phyloP scores from a whole-genome alignment of 768 basidiomycete species.

The Rossbeevera mucosa region DNA sequence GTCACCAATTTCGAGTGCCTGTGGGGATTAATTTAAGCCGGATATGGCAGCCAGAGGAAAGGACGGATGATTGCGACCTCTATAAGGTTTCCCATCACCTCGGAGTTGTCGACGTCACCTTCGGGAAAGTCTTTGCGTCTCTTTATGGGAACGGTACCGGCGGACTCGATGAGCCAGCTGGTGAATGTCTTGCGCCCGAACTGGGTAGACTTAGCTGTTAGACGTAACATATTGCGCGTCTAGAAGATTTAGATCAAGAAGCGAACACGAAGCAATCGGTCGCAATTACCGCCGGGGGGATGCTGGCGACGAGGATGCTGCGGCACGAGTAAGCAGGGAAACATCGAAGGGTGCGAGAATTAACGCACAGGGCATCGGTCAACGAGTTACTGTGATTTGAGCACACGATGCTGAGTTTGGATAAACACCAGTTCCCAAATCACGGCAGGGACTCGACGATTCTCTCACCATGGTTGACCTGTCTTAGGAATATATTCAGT shows the following conservation, averaged over 20 bases:
- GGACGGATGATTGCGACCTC: slow-evolving; percentile 39
- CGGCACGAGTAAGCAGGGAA: background rate
- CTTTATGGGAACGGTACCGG: slow-evolving; percentile 81
- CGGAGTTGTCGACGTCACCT: slow-evolving; percentile 56
- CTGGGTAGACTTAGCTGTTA: slow-evolving; percentile 86
- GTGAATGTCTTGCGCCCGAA: slow-evolving; percentile 82
- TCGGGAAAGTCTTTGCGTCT: slow-evolving; percentile 66
- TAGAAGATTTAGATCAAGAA: slow-evolving; percentile 25
- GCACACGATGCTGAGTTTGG: slow-evolving; percentile 62
- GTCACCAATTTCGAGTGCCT: slow-evolving; percentile 75
- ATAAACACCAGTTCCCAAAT: background rate
- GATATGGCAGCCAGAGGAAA: background rate
- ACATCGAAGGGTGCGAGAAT: background rate
- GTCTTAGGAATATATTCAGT: slow-evolving; percentile 62
- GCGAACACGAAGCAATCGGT: slow-evolving; percentile 1
- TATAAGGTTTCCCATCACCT: slow-evolving; percentile 64
- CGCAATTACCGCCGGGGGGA: slow-evolving; percentile 57
- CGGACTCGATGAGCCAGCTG: slow-evolving; percentile 86
- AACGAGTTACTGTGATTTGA: slow-evolving; percentile 85
- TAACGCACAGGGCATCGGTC: slow-evolving; percentile 76
- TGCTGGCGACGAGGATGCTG: slow-evolving; percentile 69
- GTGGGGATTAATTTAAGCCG: slow-evolving; percentile 11
- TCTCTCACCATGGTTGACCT: slow-evolving; percentile 66
- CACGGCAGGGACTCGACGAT: background rate
- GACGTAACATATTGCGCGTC: slow-evolving; percentile 73